Evolutionary conservation across 2,329 filamentous ascomycete genomes (phyloP), one percentile per base, ranked within the genome.

Genomic region (Colletotrichum sp.): DNA sequence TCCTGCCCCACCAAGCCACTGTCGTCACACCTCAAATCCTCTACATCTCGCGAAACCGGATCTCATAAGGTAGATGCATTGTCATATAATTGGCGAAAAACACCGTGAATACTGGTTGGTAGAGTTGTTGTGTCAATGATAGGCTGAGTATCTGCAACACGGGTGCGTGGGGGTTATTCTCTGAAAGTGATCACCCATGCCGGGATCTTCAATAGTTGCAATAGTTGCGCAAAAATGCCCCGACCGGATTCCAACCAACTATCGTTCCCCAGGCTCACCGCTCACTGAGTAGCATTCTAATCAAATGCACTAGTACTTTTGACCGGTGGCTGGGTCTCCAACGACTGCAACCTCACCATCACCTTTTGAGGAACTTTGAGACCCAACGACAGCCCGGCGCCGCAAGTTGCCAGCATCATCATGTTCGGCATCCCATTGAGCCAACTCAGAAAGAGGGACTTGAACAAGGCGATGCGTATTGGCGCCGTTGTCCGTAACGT

Each of bases 371-470:
- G 69, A 68, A 30, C 61, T 32, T 21, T 48, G 60, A 16, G 73
- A 75, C 7, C 57, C 55, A 16, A 21, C 18, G 6, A 74, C 66
- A 4, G 73, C n/a, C 32, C 76, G 73, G 10, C 78, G 75, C 6
- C 79, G 71, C 38, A 83, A 32, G 5, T 81, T 80, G 2, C 86
- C 85, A 6, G 84, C 79, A 28, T 87, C 89, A 81, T 93, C 91
- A 79, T 93, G 91, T 7, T 86, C 85, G 1, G 83, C 85, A 80
- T 93, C 92, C 92, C 92, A 94, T 18, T 80, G 81, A 0, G 82
- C 84, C 13, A 93, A 52, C 9, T 92, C 85, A 0, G 79, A 80
- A 1, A 87, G 78, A 0, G 90, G 89, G 2, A 94, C 86, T 76
- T 89, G 90, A 16, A 92, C 84, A 5, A 94, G 79, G 0, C 84